A percentile compares a stretch with the other conserved stretches of the same genome.
Conservation (phyloP, 2,329 filamentous ascomycete genomes). For the Trichophaea hybrida region DNA sequence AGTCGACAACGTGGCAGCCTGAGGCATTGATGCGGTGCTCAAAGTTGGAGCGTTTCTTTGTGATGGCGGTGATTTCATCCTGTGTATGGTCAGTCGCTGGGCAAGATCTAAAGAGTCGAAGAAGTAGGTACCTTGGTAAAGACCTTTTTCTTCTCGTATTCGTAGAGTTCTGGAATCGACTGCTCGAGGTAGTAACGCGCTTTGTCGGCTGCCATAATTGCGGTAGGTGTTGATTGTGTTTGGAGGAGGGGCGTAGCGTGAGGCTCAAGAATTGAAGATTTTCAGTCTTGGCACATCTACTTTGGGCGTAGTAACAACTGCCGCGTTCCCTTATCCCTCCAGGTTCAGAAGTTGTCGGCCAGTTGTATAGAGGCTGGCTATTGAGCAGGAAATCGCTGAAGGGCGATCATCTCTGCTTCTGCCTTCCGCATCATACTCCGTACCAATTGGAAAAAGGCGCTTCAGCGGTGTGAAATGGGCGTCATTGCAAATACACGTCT, state of each 20-base stretch:
- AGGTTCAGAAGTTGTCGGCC: no score
- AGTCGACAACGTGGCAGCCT: conserved; percentile 62
- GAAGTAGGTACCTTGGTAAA: conserved; percentile 53
- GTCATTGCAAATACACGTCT: no score
- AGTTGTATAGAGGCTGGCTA: no score
- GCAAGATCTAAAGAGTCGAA: background rate
- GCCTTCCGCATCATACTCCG: no score
- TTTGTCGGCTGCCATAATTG: conserved; percentile 51
- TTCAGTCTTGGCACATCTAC: no score
- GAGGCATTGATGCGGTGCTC: conserved; percentile 81
- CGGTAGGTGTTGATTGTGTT: background rate
- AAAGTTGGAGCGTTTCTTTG: conserved; percentile 80
- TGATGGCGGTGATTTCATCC: conserved; percentile 81
- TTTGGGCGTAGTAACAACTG: no score
- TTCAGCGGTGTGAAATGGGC: no score
- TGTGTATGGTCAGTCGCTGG: conserved; percentile 30
- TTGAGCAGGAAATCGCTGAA: no score
- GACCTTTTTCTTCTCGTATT: conserved; percentile 82
- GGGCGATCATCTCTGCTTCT: no score
- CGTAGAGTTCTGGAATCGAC: conserved; percentile 77
- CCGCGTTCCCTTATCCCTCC: no score
- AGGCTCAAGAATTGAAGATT: no score
- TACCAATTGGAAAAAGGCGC: no score
- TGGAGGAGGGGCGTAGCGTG: background rate
- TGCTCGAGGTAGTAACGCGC: conserved; percentile 91